A percentile compares a stretch with the other conserved stretches of the same genome.
Evolutionary conservation across 352 stramenopile genomes (phyloP).

Genomic region (Pythium insidiosum): DNA sequence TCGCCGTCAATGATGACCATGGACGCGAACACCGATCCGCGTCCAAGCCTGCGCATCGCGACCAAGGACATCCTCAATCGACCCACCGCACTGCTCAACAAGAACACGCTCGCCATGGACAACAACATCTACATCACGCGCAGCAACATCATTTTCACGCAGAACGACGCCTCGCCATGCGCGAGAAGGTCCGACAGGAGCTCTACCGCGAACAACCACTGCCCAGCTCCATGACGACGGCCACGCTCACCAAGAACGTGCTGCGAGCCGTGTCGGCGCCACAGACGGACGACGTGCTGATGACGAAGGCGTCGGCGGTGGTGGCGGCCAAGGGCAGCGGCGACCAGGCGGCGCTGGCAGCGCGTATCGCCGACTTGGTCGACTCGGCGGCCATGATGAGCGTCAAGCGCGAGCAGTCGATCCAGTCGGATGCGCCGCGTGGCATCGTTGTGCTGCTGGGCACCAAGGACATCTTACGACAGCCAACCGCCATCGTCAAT

Average conservation of each 20-base stretch:
- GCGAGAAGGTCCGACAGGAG: constrained; percentile 2
- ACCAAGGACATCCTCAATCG: constrained; percentile 8
- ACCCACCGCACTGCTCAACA: constrained; percentile 15
- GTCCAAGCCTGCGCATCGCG: background rate
- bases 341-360: background rate
- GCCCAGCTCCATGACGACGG: background rate
- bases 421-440: background rate
- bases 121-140: constrained; percentile 15
- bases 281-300: constrained; percentile 6
- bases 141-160: constrained; percentile 11
- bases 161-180: constrained; percentile 10
- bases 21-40: constrained; percentile 3
- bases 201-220: background rate
- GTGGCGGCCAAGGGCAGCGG: constrained; percentile 8
- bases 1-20: too few species aligned
- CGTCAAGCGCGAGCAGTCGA: background rate
- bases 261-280: background rate
- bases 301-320: constrained; percentile 13
- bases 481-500: constrained; percentile 8
- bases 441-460: constrained; percentile 1
- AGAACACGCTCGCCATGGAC: constrained; percentile 15
- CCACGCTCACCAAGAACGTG: background rate
- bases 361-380: constrained; percentile 9
- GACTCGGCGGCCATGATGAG: constrained; percentile 1
- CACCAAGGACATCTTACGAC: constrained; percentile 8